These are phyloP conservation scores for Teratosphaeria zuluensis DNA, from an alignment of 2,329 filamentous ascomycete species.

Conservation along the genomic window DNA sequence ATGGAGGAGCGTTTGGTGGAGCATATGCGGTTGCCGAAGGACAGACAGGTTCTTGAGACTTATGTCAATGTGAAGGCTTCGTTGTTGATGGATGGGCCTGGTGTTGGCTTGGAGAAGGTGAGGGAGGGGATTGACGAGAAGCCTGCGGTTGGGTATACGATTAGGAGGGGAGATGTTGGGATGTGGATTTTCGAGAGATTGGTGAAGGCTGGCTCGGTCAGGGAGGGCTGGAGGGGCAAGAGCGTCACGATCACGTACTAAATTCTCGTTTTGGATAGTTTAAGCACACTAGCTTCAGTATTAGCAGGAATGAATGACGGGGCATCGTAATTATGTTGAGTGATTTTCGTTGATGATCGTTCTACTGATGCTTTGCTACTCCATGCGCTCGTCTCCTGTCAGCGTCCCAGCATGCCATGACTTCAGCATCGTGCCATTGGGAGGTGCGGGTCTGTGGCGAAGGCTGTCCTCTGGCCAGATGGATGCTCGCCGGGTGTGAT, in stretches of 20 bases:
- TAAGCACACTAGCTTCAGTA: not conserved
- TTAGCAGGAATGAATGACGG: not conserved
- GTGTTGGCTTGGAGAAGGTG: conserved; percentile 20
- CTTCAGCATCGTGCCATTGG: not conserved
- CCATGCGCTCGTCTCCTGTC: not conserved
- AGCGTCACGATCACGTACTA: not conserved
- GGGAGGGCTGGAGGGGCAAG: not conserved
- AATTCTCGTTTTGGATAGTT: not conserved
- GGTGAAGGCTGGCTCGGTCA: conserved; percentile 11
- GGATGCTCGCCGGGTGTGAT: not conserved
- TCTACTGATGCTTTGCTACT: not conserved
- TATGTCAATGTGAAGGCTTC: conserved; percentile 30
- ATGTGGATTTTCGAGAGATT: conserved; percentile 30
- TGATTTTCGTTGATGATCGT: not conserved
- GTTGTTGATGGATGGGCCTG: conserved; percentile 26
- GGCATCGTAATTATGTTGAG: not conserved
- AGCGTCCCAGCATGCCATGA: not conserved
- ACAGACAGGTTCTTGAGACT: conserved; percentile 14
- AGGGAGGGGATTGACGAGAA: conserved; percentile 23
- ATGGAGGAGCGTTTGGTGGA: conserved; percentile 26
- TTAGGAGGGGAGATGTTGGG: conserved; percentile 31
- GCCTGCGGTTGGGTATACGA: conserved; percentile 30
- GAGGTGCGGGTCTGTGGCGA: not conserved
- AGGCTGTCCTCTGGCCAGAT: not conserved
- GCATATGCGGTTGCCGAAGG: conserved; percentile 13